Conservation (phyloP, 495 filamentous ascomycete genomes). For the Chlorociboria aeruginascens region DNA sequence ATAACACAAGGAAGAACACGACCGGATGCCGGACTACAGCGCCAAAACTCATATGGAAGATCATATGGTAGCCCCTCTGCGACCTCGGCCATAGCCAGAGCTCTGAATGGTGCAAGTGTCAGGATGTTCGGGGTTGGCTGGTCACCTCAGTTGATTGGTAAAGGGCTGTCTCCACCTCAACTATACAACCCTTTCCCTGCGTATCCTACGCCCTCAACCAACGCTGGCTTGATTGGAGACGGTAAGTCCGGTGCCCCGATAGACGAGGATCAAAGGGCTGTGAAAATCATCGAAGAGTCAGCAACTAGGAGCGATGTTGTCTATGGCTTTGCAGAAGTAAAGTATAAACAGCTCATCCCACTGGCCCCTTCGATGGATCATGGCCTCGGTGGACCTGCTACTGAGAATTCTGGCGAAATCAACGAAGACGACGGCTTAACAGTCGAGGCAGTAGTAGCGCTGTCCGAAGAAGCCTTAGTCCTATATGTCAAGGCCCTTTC, state of each 20-base stretch:
- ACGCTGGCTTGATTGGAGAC: constrained; percentile 48
- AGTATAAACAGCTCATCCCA: constrained; percentile 91
- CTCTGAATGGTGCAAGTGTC: constrained; percentile 85
- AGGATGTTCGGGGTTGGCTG: constrained; percentile 68
- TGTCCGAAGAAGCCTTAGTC: constrained; percentile 91
- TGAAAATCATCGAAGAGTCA: constrained; percentile 77
- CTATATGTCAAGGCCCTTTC: constrained; percentile 89
- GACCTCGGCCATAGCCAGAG: constrained; percentile 85
- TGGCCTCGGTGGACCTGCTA: constrained; percentile 50
- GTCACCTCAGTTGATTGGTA: constrained; percentile 50
- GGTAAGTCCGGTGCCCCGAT: constrained; percentile 43
- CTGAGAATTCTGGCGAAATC: constrained; percentile 30
- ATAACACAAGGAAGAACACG: constrained; percentile 49
- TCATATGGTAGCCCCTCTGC: constrained; percentile 70
- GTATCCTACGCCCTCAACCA: constrained; percentile 51
- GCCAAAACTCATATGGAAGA: constrained; percentile 67
- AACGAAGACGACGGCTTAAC: constrained; percentile 62
- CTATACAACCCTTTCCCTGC: constrained; percentile 73
- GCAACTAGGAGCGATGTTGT: constrained; percentile 91
- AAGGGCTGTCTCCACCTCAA: constrained; percentile 65
- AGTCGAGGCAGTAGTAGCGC: constrained; percentile 66
- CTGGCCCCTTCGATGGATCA: constrained; percentile 65
- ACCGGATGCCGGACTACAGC: constrained; percentile 50
- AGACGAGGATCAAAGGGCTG: constrained; percentile 72
- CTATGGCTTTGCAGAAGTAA: constrained; percentile 94